Evolutionary conservation across 371 early-diverging fungal genomes (phyloP), one percentile per base, ranked within the genome.

Genomic region (Haplosporangium sp.): DNA sequence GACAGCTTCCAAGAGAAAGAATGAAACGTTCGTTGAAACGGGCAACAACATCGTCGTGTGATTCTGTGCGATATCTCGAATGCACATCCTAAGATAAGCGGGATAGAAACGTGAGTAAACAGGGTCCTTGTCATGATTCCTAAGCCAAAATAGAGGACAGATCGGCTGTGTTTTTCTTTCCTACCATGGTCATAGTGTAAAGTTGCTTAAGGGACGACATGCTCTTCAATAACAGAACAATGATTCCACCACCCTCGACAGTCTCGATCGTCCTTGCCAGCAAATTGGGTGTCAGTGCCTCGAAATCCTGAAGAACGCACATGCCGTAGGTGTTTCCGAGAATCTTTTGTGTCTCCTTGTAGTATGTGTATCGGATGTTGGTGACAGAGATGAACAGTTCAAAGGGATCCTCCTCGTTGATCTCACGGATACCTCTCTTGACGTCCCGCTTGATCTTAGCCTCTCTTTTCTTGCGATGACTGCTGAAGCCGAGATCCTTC

Each of bases 261-360:
- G 99, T 99, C 84, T 99, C 99, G 56, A 99, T 93, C 1, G 99
- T 97, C 55, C 97, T 90, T 36, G 99, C 99, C 45, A 99, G 85
- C 40, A 98, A 83, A 83, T 99, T 99, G 59, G 99, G 99, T 18
- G 99, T 99, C 64, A 99, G 86, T 12, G 98, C 97, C 80, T 98
- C 98, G 83, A 99, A 99, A 86, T 99, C 99, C 89, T 99, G 98
- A 43, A 99, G 85, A 50, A 99, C 93, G 69, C 97, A 96, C 96
- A 99, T 97, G 47, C 99, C 99, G 73, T 92, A 99, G 21, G 99
- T 99, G 80, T 96, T 95, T 83, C 99, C 99, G 61, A 99, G 90
- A 63, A 99, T 95, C 80, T 95, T 99, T 67, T 99, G 95, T 13
- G 96, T 94, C 83, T 99, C 99, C 82, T 98, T 98, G 87, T 99